A percentile compares a stretch with the other conserved stretches of the same genome.
These are phyloP conservation scores for Diutina neorugosa DNA, from an alignment of 1,139 yeast genomes.

Conservation along the genomic window DNA sequence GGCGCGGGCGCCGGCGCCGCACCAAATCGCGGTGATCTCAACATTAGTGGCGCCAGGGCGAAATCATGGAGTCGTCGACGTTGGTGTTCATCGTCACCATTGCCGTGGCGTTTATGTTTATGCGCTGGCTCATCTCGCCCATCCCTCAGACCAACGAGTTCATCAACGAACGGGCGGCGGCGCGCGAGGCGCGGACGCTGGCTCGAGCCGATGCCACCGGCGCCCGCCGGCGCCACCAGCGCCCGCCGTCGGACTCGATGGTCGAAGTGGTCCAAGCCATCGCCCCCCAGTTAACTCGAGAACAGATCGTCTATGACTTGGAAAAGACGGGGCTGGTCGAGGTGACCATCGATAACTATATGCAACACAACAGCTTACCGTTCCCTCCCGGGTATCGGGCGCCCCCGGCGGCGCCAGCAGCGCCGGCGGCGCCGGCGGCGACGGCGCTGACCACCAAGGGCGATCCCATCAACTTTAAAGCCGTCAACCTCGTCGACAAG, in stretches of 20 bases:
- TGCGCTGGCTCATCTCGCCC: conserved; percentile 51
- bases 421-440: not conserved
- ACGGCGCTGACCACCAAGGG: not conserved
- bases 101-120: conserved; percentile 39
- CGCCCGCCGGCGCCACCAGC: conserved; percentile 9
- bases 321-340: conserved; percentile 72
- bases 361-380: conserved; percentile 56
- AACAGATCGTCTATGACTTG: conserved; percentile 57
- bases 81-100: conserved; percentile 37
- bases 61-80: conserved; percentile 41
- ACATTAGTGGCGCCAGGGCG: not conserved
- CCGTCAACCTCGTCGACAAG: conserved; percentile 24
- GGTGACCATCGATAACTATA: conserved; percentile 57
- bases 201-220: conserved; percentile 6
- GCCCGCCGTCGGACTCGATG: conserved; percentile 71
- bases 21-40: not conserved
- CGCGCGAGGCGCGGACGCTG: conserved; percentile 11
- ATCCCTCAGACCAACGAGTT: conserved; percentile 23
- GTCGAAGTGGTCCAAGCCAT: conserved; percentile 74
- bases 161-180: conserved; percentile 4
- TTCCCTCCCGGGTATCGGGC: conserved; percentile 37
- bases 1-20: not conserved
- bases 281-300: conserved; percentile 61
- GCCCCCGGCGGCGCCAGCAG: not conserved
- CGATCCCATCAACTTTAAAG: not conserved